These are phyloP conservation scores for Ampelocalamus luodianensis DNA, from an alignment of 176 grass and related monocot genomes.

Conservation along the genomic window DNA sequence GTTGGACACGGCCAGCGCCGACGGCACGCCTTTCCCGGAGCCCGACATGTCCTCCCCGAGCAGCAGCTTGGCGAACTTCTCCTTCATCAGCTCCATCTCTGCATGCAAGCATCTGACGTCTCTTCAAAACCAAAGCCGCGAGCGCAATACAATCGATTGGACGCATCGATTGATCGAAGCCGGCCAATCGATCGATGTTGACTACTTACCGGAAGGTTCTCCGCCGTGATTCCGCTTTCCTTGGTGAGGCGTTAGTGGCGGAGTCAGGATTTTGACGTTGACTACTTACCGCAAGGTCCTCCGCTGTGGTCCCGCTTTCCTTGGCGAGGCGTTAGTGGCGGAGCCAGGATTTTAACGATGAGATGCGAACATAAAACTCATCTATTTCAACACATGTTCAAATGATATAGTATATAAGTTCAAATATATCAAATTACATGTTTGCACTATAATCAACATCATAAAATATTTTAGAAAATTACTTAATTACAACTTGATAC, in stretches of 20 bases:
- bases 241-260: background rate
- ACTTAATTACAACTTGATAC: too few species aligned
- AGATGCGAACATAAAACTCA: too few species aligned
- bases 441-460: too few species aligned
- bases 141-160: background rate
- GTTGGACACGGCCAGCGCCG: slow-evolving; percentile 80
- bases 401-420: too few species aligned
- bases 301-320: too few species aligned
- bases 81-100: slow-evolving; percentile 83
- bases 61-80: slow-evolving; percentile 81
- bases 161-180: background rate
- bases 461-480: too few species aligned
- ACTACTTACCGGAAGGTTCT: slow-evolving; percentile 50
- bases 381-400: too few species aligned
- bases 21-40: slow-evolving; percentile 82
- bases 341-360: too few species aligned
- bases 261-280: too few species aligned
- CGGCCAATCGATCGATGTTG: background rate
- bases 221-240: background rate
- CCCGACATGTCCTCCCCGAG: slow-evolving; percentile 93
- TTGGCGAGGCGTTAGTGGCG: too few species aligned
- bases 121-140: slow-evolving; percentile 33
- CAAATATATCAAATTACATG: too few species aligned
- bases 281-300: too few species aligned
- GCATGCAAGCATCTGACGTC: slow-evolving; percentile 38